phyloP scores from a whole-genome alignment of 2,329 filamentous ascomycete genomes.

The Stachybotrys elegans region DNA sequence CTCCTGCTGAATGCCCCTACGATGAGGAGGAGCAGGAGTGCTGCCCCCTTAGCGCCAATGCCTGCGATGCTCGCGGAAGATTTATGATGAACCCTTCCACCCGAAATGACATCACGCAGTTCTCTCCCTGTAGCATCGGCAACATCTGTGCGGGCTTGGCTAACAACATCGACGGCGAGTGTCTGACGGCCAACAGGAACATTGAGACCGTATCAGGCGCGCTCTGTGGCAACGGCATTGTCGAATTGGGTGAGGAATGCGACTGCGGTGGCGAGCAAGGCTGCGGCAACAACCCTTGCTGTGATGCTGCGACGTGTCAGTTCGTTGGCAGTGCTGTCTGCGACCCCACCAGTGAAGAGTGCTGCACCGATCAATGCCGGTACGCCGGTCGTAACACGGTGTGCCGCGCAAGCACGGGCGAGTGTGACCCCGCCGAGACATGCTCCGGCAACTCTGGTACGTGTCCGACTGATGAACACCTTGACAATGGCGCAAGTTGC shows the following conservation, averaged over 20 bases:
- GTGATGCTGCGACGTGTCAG: slow-evolving; percentile 79
- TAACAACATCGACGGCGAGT: slow-evolving; percentile 69
- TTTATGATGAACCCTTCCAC: slow-evolving; percentile 98
- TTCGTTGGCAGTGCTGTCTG: slow-evolving; percentile 74
- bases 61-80: slow-evolving; percentile 69
- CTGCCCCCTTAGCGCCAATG: slow-evolving; percentile 65
- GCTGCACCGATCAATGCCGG: slow-evolving; percentile 64
- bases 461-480: slow-evolving; percentile 69
- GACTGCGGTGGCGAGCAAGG: slow-evolving; percentile 77
- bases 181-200: slow-evolving; percentile 80
- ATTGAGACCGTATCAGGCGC: slow-evolving; percentile 76
- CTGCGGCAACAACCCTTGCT: slow-evolving; percentile 76
- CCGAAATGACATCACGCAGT: slow-evolving; percentile 63
- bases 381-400: slow-evolving; percentile 64
- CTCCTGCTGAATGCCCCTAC: slow-evolving; percentile 60
- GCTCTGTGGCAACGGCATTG: slow-evolving; percentile 94
- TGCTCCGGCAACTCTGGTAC: slow-evolving; percentile 68
- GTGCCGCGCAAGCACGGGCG: slow-evolving; percentile 73
- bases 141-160: slow-evolving; percentile 88
- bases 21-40: slow-evolving; percentile 55
- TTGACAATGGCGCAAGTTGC: slow-evolving; percentile 67
- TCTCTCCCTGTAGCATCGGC: slow-evolving; percentile 85
- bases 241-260: slow-evolving; percentile 90
- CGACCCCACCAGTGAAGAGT: slow-evolving; percentile 76
- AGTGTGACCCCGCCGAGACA: slow-evolving; percentile 79